Percentiles rank a stretch among this genome's conserved stretches.
Evolutionary conservation across 148 eudicot genomes (phyloP).

Genomic region (Fallopia convolvulus): DNA sequence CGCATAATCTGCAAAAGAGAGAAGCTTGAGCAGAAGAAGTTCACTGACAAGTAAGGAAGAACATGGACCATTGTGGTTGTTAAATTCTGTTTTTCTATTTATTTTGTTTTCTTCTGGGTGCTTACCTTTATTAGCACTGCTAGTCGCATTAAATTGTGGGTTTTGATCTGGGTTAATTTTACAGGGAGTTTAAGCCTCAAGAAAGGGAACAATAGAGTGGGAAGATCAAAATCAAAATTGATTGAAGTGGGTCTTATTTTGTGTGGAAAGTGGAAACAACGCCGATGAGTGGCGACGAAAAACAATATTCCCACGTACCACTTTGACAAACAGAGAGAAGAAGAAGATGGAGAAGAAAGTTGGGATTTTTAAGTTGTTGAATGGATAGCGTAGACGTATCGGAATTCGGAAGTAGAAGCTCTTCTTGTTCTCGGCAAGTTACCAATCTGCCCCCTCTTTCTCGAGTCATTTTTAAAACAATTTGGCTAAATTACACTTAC

Average conservation of each 20-base stretch:
- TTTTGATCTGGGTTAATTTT: not conserved
- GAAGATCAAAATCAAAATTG: not conserved
- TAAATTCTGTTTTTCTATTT: not conserved
- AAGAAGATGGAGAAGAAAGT: slow-evolving; percentile 8
- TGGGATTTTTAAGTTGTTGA: not conserved
- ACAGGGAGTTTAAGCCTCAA: not conserved
- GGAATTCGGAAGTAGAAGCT: not conserved
- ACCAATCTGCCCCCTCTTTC: not conserved
- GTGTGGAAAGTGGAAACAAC: slow-evolving; percentile 4
- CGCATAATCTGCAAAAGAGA: slow-evolving; percentile 4
- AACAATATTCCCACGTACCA: not conserved
- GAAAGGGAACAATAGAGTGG: not conserved
- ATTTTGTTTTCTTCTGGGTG: slow-evolving; percentile 9
- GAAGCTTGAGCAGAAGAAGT: not conserved
- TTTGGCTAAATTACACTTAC: not conserved
- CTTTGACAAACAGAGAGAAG: not conserved
- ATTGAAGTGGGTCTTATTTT: not conserved
- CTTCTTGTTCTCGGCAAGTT: not conserved
- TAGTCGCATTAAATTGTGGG: slow-evolving; percentile 4
- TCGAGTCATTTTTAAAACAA: no score
- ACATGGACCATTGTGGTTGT: slow-evolving; percentile 8
- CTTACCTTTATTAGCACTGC: slow-evolving; percentile 8
- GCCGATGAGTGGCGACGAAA: slow-evolving; percentile 7
- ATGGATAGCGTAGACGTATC: slow-evolving; percentile 11
- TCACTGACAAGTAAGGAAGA: not conserved